These are phyloP conservation scores for Kandelia obovata DNA, from an alignment of 345 rosid genomes.

Conservation along the genomic window DNA sequence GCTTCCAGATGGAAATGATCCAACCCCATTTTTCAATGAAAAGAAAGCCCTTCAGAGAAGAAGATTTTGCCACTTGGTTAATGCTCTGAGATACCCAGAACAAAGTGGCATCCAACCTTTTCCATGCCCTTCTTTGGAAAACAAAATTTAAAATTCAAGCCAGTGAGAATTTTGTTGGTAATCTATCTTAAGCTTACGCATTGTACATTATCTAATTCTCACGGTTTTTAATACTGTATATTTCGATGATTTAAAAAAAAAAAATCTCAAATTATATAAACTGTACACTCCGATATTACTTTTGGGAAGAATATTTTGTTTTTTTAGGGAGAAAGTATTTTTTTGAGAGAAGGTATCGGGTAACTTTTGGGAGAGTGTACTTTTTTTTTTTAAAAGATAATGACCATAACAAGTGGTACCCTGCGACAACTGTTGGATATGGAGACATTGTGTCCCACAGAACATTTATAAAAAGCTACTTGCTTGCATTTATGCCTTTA, in stretches of 20 bases:
- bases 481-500: slow-evolving; percentile 39
- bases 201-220: too few relatives aligned
- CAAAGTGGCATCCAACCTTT: slow-evolving; percentile 13
- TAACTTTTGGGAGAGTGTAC: too few relatives aligned
- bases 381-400: slow-evolving; percentile 19
- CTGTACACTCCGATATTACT: too few relatives aligned
- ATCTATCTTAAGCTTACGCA: slow-evolving; percentile 43
- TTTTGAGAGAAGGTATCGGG: too few relatives aligned
- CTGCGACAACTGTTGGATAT: slow-evolving; percentile 42
- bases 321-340: too few relatives aligned
- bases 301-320: too few relatives aligned
- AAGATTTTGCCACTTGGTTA: slow-evolving; percentile 3
- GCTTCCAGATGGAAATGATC: slow-evolving; percentile 21
- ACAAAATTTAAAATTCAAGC: slow-evolving; percentile 22
- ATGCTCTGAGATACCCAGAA: slow-evolving; percentile 7
- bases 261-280: too few relatives aligned
- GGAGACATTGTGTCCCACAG: slow-evolving; percentile 55
- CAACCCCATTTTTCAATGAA: slow-evolving; percentile 15
- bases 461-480: slow-evolving; percentile 40
- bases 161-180: slow-evolving; percentile 21
- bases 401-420: too few relatives aligned
- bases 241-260: too few relatives aligned
- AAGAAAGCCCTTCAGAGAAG: slow-evolving; percentile 30
- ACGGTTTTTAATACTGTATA: too few relatives aligned
- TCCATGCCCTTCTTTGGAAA: slow-evolving; percentile 12